Percentiles rank a stretch among this genome's conserved stretches.
phyloP scores from a whole-genome alignment of 1,139 yeast genomes.

The Zygotorulaspora mrakii region DNA sequence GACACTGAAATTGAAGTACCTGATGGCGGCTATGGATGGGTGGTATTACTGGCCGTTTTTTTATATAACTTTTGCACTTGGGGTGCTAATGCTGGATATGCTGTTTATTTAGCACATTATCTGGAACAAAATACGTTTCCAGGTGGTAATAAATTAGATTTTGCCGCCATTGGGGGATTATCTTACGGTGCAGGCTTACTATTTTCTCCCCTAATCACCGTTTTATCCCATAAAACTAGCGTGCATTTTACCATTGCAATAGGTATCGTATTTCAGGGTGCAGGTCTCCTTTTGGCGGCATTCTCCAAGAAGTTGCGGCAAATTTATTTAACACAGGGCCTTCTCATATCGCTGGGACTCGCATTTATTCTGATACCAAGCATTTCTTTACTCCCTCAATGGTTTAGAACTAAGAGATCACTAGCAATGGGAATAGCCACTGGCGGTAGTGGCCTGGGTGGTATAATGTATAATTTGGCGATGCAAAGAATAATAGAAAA shows the following conservation, averaged over 20 bases:
- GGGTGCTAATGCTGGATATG: slow-evolving; percentile 65
- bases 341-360: slow-evolving; percentile 56
- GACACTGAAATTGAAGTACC: slow-evolving; percentile 35
- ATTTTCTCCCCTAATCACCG: slow-evolving; percentile 49
- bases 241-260: slow-evolving; percentile 32
- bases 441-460: slow-evolving; percentile 56
- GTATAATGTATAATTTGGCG: slow-evolving; percentile 40
- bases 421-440: slow-evolving; percentile 50
- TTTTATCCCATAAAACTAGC: slow-evolving; percentile 30
- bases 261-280: slow-evolving; percentile 49
- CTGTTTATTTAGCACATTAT: slow-evolving; percentile 59
- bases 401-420: slow-evolving; percentile 52
- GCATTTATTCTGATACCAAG: slow-evolving; percentile 55
- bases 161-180: slow-evolving; percentile 63
- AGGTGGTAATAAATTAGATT: slow-evolving; percentile 52
- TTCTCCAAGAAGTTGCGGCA: slow-evolving; percentile 56
- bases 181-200: slow-evolving; percentile 55
- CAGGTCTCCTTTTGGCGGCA: slow-evolving; percentile 58
- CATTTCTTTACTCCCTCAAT: slow-evolving; percentile 48
- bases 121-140: slow-evolving; percentile 44
- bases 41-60: slow-evolving; percentile 52
- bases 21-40: slow-evolving; percentile 64
- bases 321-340: slow-evolving; percentile 59
- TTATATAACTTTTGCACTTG: slow-evolving; percentile 54
- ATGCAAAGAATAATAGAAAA: slow-evolving; percentile 38